These are phyloP conservation scores for Pichia gijzeniarum DNA, from an alignment of 805 yeast species.

Conservation along the genomic window DNA sequence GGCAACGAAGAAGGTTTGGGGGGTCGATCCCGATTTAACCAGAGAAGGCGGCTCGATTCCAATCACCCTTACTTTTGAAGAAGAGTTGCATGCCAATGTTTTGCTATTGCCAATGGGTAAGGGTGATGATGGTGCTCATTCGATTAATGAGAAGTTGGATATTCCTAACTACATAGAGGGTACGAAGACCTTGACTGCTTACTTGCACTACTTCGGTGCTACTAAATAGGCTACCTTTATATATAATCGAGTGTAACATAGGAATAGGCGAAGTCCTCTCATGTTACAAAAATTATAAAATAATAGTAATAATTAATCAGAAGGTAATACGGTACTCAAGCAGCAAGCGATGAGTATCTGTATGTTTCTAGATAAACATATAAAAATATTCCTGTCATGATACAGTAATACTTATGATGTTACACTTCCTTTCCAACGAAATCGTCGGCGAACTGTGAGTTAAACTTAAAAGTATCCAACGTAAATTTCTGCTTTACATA, in stretches of 20 bases:
- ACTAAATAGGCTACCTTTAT: conserved; percentile 12
- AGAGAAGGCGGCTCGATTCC: conserved; percentile 99
- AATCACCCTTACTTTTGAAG: conserved; percentile 88
- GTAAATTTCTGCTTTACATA: no score
- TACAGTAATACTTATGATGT: no score
- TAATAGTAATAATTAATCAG: no score
- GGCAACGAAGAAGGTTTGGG: conserved; percentile 94
- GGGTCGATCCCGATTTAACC: conserved; percentile 91
- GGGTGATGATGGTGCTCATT: conserved; percentile 99
- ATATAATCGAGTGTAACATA: background rate
- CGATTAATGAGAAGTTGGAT: conserved; percentile 92
- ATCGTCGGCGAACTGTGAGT: no score
- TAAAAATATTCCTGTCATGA: no score
- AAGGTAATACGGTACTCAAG: no score
- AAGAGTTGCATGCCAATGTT: conserved; percentile 77
- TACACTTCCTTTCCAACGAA: no score
- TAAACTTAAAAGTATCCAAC: no score
- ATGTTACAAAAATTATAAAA: no score
- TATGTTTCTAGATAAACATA: no score
- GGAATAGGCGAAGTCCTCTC: no score
- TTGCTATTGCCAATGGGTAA: conserved; percentile 94
- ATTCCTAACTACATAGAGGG: conserved; percentile 88
- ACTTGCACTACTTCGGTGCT: conserved; percentile 71
- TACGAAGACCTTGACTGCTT: conserved; percentile 87
- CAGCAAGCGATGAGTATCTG: no score